Evolutionary conservation across 179 eudicot species (phyloP).

Genomic region (Spinacia oleracea): DNA sequence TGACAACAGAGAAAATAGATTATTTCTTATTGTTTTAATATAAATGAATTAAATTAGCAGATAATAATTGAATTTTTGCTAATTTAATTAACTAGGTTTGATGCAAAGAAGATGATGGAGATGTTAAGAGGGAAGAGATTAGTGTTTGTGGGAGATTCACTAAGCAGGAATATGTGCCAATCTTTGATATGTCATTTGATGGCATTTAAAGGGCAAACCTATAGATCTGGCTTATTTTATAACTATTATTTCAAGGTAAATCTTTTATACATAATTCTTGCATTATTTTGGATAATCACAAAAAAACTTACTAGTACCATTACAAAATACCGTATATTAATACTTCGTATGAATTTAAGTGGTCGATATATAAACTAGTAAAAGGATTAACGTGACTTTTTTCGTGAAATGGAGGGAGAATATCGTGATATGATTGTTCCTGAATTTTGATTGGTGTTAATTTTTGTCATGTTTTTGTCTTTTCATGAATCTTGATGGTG

Average conservation of each 20-base stretch:
- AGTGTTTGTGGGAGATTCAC: constrained; percentile 65
- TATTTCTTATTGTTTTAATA: background rate
- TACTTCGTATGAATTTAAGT: no score
- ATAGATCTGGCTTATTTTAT: constrained; percentile 29
- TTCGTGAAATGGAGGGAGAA: background rate
- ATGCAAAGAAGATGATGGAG: constrained; percentile 55
- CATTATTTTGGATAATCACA: no score
- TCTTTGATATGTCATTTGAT: constrained; percentile 58
- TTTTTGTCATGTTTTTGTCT: no score
- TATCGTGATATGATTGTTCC: no score
- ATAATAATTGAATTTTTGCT: background rate
- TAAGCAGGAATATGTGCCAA: constrained; percentile 69
- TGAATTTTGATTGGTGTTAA: no score
- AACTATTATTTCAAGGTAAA: constrained; percentile 44
- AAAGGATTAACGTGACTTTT: background rate
- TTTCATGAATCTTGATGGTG: no score
- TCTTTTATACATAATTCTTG: background rate
- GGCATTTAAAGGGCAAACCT: constrained; percentile 38
- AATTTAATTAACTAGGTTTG: constrained; percentile 38
- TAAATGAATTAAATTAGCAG: background rate
- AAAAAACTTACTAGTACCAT: no score
- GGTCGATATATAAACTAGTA: no score
- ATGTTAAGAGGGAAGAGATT: constrained; percentile 52
- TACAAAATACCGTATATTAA: no score
- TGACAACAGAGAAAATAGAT: background rate